A percentile compares a stretch with the other conserved stretches of the same genome.
Evolutionary conservation across 2,329 filamentous ascomycete genomes (phyloP).

Genomic region (Didymella sp.): DNA sequence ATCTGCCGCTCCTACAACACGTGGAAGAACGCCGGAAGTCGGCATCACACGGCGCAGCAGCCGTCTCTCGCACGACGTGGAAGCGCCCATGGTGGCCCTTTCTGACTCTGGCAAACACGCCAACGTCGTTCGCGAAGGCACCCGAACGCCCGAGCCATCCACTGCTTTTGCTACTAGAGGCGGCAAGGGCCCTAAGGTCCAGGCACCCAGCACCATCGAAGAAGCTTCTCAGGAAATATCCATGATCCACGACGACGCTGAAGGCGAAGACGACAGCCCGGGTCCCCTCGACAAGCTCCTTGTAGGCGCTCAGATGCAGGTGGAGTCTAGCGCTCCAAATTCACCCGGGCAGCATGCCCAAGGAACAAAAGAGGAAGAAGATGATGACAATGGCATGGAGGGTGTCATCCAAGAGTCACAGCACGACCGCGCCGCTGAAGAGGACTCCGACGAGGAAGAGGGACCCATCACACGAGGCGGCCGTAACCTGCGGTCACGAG

Average conservation of each 20-base stretch:
- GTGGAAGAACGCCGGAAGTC: conserved; percentile 49
- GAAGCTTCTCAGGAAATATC: conserved; percentile 62
- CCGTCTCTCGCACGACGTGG: conserved; percentile 64
- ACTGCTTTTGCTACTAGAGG: conserved; percentile 54
- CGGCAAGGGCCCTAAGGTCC: conserved; percentile 57
- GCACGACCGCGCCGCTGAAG: conserved; percentile 46
- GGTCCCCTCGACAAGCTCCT: conserved; percentile 45
- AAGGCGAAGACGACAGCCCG: conserved; percentile 37
- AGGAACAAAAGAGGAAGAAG: conserved; percentile 39
- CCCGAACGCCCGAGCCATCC: conserved; percentile 57
- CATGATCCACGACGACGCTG: conserved; percentile 35
- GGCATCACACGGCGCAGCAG: conserved; percentile 60
- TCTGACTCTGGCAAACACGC: conserved; percentile 66
- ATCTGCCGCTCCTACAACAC: conserved; percentile 31
- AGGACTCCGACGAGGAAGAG: conserved; percentile 63
- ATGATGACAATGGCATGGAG: conserved; percentile 40
- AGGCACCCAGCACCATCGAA: conserved; percentile 57
- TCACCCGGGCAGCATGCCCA: conserved; percentile 45
- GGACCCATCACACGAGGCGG: conserved; percentile 60
- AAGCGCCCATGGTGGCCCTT: conserved; percentile 63
- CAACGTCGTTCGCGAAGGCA: conserved; percentile 61
- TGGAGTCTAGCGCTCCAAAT: conserved; percentile 43
- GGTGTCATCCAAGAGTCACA: conserved; percentile 54
- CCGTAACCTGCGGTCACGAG: conserved; percentile 47
- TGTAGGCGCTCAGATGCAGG: conserved; percentile 46